Percentiles rank a stretch among this genome's conserved stretches.
Conservation (phyloP, 2,329 filamentous ascomycete species). For the Alternaria consortialis region DNA sequence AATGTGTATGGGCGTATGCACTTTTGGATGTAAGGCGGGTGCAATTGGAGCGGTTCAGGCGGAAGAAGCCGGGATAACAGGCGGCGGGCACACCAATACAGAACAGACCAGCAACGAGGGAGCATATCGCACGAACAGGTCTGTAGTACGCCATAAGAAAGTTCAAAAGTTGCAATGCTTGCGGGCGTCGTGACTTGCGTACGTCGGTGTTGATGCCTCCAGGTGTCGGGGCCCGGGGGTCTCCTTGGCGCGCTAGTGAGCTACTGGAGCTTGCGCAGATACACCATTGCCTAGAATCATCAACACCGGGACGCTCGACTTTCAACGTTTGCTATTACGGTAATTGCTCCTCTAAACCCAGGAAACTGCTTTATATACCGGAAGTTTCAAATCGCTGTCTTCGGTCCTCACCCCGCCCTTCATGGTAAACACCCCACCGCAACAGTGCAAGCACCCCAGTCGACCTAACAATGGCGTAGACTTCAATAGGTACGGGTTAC, state of each 20-base stretch:
- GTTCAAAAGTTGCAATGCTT: background rate
- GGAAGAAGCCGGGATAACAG: constrained; percentile 24
- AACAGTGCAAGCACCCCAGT: constrained; percentile 9
- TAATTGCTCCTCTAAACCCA: background rate
- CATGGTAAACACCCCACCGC: constrained; percentile 40
- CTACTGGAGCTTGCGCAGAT: constrained; percentile 40
- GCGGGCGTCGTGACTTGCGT: background rate
- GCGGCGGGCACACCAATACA: background rate
- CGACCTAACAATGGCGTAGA: constrained; percentile 64
- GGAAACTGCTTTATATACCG: background rate
- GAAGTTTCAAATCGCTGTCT: background rate
- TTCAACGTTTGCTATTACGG: constrained; percentile 1
- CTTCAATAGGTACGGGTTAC: constrained; percentile 99
- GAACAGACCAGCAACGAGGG: background rate
- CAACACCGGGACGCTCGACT: constrained; percentile 24
- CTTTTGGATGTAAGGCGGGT: constrained; percentile 26
- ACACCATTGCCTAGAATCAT: constrained; percentile 42
- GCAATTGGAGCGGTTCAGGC: constrained; percentile 40
- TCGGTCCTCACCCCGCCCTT: constrained; percentile 16
- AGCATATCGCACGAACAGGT: background rate
- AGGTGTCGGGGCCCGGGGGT: background rate
- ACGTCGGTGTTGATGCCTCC: background rate
- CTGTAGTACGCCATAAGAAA: background rate
- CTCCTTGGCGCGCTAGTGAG: constrained; percentile 27
- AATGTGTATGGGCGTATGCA: constrained; percentile 41